These are phyloP conservation scores for Rosa rugosa DNA, from an alignment of 306 rosid species.

Conservation along the genomic window DNA sequence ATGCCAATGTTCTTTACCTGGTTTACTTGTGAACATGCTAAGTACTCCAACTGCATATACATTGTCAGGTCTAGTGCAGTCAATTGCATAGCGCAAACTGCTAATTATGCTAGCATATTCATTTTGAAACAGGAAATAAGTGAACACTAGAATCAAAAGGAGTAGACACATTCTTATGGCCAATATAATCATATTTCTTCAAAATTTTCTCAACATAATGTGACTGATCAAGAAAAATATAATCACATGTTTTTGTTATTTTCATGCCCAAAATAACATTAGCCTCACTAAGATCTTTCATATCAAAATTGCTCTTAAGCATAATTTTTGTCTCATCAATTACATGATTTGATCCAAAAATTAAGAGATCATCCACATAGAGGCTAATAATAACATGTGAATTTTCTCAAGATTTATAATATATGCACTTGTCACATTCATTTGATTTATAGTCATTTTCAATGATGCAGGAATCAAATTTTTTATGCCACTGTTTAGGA, in stretches of 20 bases:
- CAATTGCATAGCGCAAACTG: not conserved
- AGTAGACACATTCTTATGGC: not conserved
- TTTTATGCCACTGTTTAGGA: not conserved
- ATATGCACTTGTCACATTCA: not conserved
- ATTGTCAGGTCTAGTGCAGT: not conserved
- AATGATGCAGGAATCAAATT: not conserved
- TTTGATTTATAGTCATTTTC: not conserved
- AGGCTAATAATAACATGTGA: not conserved
- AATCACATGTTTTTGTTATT: slow-evolving; percentile 6
- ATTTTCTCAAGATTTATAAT: not conserved
- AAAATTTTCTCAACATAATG: slow-evolving; percentile 10
- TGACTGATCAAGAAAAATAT: slow-evolving; percentile 4
- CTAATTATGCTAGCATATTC: not conserved
- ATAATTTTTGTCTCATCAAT: not conserved
- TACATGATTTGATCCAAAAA: not conserved
- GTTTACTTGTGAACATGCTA: not conserved
- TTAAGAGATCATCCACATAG: not conserved
- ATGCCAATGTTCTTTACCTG: not conserved
- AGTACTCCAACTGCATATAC: not conserved
- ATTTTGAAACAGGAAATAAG: not conserved
- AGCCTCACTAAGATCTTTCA: no score
- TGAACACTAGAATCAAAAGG: not conserved
- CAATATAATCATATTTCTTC: not conserved
- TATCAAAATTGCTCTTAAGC: not conserved
- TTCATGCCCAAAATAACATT: not conserved